Percentiles rank a stretch among this genome's conserved stretches.
Evolutionary conservation across 73 alveolate species (phyloP).

Genomic region (Paramecium primaurelia): DNA sequence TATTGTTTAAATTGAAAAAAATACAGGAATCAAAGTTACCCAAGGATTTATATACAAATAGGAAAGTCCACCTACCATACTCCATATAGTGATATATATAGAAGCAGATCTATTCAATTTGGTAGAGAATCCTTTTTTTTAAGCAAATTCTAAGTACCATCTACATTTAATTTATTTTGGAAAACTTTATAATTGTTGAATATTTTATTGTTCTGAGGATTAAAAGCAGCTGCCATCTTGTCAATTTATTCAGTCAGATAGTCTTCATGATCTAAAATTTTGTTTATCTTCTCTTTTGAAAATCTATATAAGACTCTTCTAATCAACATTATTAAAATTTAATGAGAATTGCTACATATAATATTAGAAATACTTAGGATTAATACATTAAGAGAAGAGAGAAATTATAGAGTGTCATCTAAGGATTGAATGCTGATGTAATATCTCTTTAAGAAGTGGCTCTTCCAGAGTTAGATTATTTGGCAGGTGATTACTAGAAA

Average conservation of each 20-base stretch:
- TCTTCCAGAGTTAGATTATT: neutral
- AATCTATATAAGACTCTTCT: neutral
- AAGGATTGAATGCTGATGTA: neutral
- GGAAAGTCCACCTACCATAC: conserved; percentile 8
- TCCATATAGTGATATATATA: neutral
- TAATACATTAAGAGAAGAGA: neutral
- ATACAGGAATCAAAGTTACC: neutral
- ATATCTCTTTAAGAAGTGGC: conserved; percentile 49
- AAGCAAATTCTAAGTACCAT: neutral
- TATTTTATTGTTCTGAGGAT: neutral
- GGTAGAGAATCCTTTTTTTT: neutral
- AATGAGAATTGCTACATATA: conserved; percentile 44
- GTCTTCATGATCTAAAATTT: neutral
- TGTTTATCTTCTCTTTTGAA: neutral
- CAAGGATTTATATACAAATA: neutral
- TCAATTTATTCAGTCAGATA: neutral
- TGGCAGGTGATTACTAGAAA: neutral
- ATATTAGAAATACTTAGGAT: neutral
- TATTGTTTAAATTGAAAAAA: neutral
- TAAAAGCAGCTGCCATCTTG: neutral
- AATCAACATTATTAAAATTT: neutral
- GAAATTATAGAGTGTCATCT: neutral
- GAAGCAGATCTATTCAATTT: neutral
- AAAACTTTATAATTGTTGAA: neutral
- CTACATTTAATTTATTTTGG: neutral